Percentiles rank a stretch among this genome's conserved stretches.
Evolutionary conservation across 164 flowering plant species (phyloP).

Genomic region (Annona cherimola): DNA sequence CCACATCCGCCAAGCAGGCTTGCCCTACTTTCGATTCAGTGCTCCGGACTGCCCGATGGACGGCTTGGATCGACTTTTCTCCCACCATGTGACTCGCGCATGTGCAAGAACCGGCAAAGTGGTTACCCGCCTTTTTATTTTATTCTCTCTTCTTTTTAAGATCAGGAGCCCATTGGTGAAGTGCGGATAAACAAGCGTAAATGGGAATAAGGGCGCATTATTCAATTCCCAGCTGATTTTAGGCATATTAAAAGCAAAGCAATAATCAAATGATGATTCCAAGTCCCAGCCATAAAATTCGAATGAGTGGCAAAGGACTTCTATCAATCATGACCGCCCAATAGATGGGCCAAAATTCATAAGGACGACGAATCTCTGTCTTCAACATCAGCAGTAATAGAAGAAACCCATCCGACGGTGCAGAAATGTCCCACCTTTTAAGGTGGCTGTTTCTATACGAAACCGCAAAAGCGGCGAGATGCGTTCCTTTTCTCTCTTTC

Average conservation of each 20-base stretch:
- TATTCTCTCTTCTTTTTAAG: no score
- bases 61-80: background rate
- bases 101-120: no score
- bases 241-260: background rate
- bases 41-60: background rate
- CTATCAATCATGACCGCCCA: background rate
- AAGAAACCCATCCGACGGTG: background rate
- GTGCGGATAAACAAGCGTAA: background rate
- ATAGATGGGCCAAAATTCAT: background rate
- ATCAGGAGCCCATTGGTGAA: no score
- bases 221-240: background rate
- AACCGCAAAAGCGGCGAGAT: background rate
- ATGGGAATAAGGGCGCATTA: background rate
- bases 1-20: no score
- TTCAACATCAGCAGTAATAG: background rate
- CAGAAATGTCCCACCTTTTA: background rate
- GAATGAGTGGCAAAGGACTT: background rate
- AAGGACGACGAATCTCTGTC: background rate
- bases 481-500: background rate
- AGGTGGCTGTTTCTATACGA: background rate
- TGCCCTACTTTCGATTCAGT: background rate
- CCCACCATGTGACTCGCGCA: background rate
- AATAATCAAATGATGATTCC: background rate
- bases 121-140: no score
- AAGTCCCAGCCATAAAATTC: background rate